phyloP scores from a whole-genome alignment of 768 basidiomycete species.

The Calocera cornea region DNA sequence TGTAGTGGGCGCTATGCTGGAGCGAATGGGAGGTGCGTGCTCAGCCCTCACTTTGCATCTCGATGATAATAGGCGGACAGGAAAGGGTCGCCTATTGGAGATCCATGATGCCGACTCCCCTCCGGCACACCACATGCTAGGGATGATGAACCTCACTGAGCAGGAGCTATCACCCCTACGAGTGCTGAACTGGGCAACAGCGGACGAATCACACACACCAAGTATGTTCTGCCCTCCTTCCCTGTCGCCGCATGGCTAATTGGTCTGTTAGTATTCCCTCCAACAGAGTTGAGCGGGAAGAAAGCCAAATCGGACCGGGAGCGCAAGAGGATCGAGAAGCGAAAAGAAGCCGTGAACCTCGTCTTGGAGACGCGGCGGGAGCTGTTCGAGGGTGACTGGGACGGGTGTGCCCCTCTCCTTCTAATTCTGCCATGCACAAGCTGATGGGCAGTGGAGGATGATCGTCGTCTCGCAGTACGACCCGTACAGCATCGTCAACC shows the following conservation, averaged over 20 bases:
- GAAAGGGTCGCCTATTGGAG: conserved; percentile 64
- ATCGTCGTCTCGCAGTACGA: conserved; percentile 77
- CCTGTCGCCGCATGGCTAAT: conserved; percentile 10
- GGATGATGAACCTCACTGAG: conserved; percentile 72
- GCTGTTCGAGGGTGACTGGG: conserved; percentile 75
- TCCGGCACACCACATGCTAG: conserved; percentile 73
- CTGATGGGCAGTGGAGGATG: conserved; percentile 34
- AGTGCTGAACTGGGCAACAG: conserved; percentile 83
- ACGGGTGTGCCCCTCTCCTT: conserved; percentile 42
- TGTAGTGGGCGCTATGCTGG: conserved; percentile 69
- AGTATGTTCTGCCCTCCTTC: conserved; percentile 28
- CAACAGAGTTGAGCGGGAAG: conserved; percentile 44
- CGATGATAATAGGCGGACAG: conserved; percentile 27
- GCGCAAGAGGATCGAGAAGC: conserved; percentile 56
- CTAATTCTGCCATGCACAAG: background rate
- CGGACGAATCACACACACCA: conserved; percentile 60
- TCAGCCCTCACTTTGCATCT: background rate
- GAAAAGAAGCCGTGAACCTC: conserved; percentile 53
- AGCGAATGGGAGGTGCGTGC: conserved; percentile 65
- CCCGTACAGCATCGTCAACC: conserved; percentile 63
- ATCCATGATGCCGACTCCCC: conserved; percentile 86
- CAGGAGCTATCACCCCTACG: conserved; percentile 39
- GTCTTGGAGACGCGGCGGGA: conserved; percentile 59
- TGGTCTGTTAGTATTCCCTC: conserved; percentile 38
- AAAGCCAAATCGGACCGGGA: conserved; percentile 55